phyloP scores from a whole-genome alignment of 768 basidiomycete genomes.

The Podaxis sp. region DNA sequence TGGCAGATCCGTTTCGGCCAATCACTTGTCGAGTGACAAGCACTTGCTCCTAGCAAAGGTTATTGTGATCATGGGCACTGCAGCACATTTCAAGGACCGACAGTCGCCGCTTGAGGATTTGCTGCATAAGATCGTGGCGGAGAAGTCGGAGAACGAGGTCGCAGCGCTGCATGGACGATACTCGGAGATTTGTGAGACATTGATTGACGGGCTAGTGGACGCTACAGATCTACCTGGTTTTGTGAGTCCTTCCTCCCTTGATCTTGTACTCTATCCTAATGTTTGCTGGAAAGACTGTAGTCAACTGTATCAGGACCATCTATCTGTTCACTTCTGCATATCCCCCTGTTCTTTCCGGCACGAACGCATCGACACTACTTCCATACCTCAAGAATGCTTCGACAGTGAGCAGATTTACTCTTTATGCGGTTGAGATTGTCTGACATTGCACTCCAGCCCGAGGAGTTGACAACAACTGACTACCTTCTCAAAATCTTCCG shows the following conservation, averaged over 20 bases:
- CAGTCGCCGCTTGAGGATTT: slow-evolving; percentile 85
- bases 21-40: slow-evolving; percentile 45
- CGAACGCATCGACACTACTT: slow-evolving; percentile 81
- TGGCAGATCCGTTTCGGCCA: slow-evolving; percentile 24
- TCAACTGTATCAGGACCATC: slow-evolving; percentile 84
- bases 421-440: neutral
- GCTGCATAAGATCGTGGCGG: slow-evolving; percentile 77
- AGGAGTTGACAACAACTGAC: slow-evolving; percentile 84
- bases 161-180: slow-evolving; percentile 64
- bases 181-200: slow-evolving; percentile 74
- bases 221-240: slow-evolving; percentile 78
- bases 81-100: slow-evolving; percentile 78
- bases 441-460: slow-evolving; percentile 45
- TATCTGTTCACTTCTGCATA: slow-evolving; percentile 81
- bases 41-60: slow-evolving; percentile 62
- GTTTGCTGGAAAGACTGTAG: slow-evolving; percentile 55
- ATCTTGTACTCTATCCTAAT: neutral
- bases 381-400: slow-evolving; percentile 87
- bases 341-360: slow-evolving; percentile 79
- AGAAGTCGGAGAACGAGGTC: slow-evolving; percentile 62
- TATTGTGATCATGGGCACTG: slow-evolving; percentile 81
- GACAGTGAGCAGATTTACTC: slow-evolving; percentile 49
- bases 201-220: slow-evolving; percentile 90
- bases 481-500: slow-evolving; percentile 89
- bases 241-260: slow-evolving; percentile 32